Evolutionary conservation across 345 rosid species (phyloP), one percentile per base, ranked within the genome.

Genomic region (Citrus sp.): DNA sequence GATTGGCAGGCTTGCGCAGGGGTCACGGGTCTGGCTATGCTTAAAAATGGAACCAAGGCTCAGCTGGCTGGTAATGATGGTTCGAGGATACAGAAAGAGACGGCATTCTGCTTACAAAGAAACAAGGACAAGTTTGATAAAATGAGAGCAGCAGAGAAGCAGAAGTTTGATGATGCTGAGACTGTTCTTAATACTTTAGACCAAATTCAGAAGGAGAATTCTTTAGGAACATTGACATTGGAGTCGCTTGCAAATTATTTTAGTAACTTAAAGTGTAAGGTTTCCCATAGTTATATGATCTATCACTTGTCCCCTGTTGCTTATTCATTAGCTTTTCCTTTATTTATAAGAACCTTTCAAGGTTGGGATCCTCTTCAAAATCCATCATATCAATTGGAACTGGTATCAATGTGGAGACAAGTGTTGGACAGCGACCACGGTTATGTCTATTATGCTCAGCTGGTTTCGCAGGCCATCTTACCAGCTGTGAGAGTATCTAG

Each of bases 351-450:
- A 80, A 86, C 86, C 85, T 96, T 96, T 87, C 99, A 94, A 79
- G 97, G 94, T 28, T 94, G 98, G 99, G 94, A 96, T 73, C 97
- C 98, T 82, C 94, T 96, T 68, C 80, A 55, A 63, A 93, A 91
- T 78, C 90, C 97, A 30, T 77, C 67, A 35, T 96, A 90, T 70
- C 90, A 96, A 74, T 37, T 89, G 78, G 90, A 88, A 79, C 75
- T 89, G 58, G 87, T 94, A 25, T 85, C 86, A 24, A 73, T 74
- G 10, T 94, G 98, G 98, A 94, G 88, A 86, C 85, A 81, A 72
- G 83, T 94, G 54, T 80, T 92, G 83, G 95, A 94, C 81, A 91
- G 82, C 3, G 88, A 91, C 64, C 93, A 89, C 28, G 80, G 78
- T 82, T 80, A 87, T 65, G 91, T 86, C 82, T 93, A 97, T 75